Evolutionary conservation across 306 rosid genomes (phyloP).

Genomic region (Glycine soja): DNA sequence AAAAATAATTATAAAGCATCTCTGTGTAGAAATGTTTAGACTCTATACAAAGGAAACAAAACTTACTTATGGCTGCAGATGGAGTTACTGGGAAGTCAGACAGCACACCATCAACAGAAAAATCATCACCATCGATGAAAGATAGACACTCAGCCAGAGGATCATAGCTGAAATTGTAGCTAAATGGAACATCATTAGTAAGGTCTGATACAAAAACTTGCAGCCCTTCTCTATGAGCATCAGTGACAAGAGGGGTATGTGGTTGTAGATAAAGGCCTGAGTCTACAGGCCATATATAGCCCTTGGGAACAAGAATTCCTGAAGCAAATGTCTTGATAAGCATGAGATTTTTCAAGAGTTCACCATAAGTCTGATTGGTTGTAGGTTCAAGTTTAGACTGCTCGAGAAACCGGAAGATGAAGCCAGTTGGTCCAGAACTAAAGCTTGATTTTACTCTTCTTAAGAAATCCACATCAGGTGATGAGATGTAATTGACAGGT

Average conservation of each 20-base stretch:
- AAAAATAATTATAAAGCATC: conserved; percentile 1
- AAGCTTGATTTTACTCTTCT: conserved; percentile 53
- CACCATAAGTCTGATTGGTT: conserved; percentile 66
- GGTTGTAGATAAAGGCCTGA: conserved; percentile 52
- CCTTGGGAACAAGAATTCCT: conserved; percentile 80
- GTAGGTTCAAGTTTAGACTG: conserved; percentile 62
- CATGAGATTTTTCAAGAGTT: conserved; percentile 61
- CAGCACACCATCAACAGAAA: conserved; percentile 82
- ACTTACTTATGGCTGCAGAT: conserved; percentile 75
- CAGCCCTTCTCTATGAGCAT: conserved; percentile 81
- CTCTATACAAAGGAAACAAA: conserved; percentile 34
- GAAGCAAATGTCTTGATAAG: conserved; percentile 73
- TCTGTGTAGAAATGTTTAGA: conserved; percentile 1
- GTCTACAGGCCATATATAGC: conserved; percentile 74
- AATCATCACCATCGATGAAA: conserved; percentile 63
- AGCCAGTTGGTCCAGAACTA: conserved; percentile 49
- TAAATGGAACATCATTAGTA: conserved; percentile 62
- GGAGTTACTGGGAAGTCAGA: conserved; percentile 85
- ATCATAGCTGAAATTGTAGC: conserved; percentile 83
- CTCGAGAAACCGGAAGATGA: conserved; percentile 65
- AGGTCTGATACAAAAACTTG: conserved; percentile 74
- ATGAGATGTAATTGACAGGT: conserved; percentile 65
- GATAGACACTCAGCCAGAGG: conserved; percentile 73
- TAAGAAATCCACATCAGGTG: conserved; percentile 78
- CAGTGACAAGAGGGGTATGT: conserved; percentile 69